Evolutionary conservation across 176 grass and related monocot genomes (phyloP), one percentile per base, ranked within the genome.

Genomic region (Tillandsia fasciculata): DNA sequence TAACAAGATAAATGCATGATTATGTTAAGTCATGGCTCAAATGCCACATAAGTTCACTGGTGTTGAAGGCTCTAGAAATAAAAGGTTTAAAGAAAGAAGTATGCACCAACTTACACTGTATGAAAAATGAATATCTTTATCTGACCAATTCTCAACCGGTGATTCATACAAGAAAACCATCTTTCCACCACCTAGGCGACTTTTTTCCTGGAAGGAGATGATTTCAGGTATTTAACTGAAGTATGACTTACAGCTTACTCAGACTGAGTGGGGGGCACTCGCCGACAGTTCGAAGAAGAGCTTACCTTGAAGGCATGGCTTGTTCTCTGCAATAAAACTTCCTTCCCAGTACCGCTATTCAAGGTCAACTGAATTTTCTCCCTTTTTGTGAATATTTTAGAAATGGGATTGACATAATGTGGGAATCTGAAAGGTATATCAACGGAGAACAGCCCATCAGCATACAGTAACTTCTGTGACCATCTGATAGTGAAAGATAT

Each of bases 221-320:
- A 71, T 57, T 51, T 9, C 72, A 70, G 27, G 42, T 68, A 64
- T 0, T 70, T 64, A 52, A 27, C 69, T 51, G 11, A 69, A 63
- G 58, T 2, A 64, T 53, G 2, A 28, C 2, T 51, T 61, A 58
- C 28, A 77, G 52, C 29, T 15, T 7, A 24, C 68, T 24, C 47
- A 49, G 42, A 69, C 12, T 14, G 11, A 12, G 23, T 17, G 29
- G 65, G 26, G 4, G 12, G 48, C 33, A 58, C 59, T 10, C 52
- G 48, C 26, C 73, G 53, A 79, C 18, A 79, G 56, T 42, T 42
- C 4, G 33, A 42, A 53, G 77, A 79, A 50, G 72, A 72, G 72
- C 51, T 81, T 57, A 99, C 94, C 94, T 99, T 99, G 77, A 99
- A 84, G 0, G 70, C 78, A 68, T 99, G 94, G 82, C 87, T 99